Evolutionary conservation across 1,284 basidiomycete genomes (phyloP), one percentile per base, ranked within the genome.

Genomic region (Malassezia obtusa): DNA sequence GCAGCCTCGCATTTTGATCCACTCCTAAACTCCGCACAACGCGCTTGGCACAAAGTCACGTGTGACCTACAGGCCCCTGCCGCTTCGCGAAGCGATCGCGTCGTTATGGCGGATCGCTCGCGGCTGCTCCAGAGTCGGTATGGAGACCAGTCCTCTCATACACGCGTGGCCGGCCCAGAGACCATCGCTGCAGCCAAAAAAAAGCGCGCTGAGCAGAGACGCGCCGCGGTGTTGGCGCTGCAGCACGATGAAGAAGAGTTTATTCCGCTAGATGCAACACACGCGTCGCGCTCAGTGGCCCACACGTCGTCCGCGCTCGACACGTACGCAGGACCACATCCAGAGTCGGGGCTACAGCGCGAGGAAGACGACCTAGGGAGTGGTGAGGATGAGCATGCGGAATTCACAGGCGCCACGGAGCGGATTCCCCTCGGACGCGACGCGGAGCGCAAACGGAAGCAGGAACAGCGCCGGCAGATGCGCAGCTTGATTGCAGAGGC

Each of bases 281-380:
- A 4, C 24, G 7, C 21, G 37, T 22, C 19, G 17, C 37, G 37
- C 8, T 15, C 21, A 17, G 25, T 28, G n/a, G 15, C 33, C 22
- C 26, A 10, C 17, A 21, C 43, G 14, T 8, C 32, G 32, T 30
- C 49, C 6, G 24, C 40, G 1, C 2, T 22, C 4, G 40, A 28
- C 14, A 12, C 17, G 25, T 28, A 63, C 30, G 30, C 47, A 9
- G 64, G 60, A 0, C 67, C 62, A 2, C 67, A 67, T 30, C 67
- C 63, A 15, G 58, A 67, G 12, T 67, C 67, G 0, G 56, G 64
- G 1, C 50, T 71, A 14, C 58, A 58, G 45, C 39, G 67, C 7
- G 69, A 70, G 36, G 67, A 71, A 26, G 69, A 70, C 46, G 69
- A 70, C 24, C 25, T 59, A 12, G 67, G 67, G 2, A 57, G 59